Evolutionary conservation across 2,329 filamentous ascomycete genomes (phyloP).

Genomic region (Fusarium sp.): DNA sequence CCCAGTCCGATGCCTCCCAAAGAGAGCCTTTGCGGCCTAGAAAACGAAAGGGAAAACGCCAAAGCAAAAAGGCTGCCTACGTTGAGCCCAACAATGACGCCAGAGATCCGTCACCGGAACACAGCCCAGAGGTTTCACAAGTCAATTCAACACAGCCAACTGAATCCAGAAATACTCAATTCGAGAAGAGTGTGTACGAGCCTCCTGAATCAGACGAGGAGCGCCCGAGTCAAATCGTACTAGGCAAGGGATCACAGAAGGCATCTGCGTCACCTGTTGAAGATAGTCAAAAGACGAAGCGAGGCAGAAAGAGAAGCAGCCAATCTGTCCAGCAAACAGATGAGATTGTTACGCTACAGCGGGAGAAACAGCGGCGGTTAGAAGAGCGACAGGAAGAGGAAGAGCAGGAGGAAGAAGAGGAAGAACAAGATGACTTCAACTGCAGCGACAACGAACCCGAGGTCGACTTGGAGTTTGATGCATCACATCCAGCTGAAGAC

Average conservation of each 20-base stretch:
- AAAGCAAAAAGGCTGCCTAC: constrained; percentile 25
- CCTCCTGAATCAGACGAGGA: not conserved
- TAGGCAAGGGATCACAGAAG: not conserved
- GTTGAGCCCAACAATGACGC: not conserved
- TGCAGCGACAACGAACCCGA: not conserved
- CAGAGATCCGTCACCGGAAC: constrained; percentile 25
- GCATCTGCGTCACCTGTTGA: not conserved
- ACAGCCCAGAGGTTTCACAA: constrained; percentile 12
- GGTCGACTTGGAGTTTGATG: not conserved
- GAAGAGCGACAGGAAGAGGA: not conserved
- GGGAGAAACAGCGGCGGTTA: not conserved
- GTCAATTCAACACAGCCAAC: not conserved
- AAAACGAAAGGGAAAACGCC: constrained; percentile 5
- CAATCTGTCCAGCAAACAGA: not conserved
- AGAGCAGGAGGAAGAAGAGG: not conserved
- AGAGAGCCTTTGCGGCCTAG: not conserved
- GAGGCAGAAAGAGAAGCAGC: not conserved
- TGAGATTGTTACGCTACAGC: not conserved
- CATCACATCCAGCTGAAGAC: constrained; percentile 15
- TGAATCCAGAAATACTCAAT: not conserved
- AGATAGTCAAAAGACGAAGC: not conserved
- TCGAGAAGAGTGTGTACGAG: not conserved
- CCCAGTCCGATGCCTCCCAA: not conserved
- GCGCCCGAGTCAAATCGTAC: not conserved
- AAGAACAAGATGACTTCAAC: not conserved